Evolutionary conservation across 1,284 basidiomycete genomes (phyloP).

Genomic region (Cryptococcus neoformans): DNA sequence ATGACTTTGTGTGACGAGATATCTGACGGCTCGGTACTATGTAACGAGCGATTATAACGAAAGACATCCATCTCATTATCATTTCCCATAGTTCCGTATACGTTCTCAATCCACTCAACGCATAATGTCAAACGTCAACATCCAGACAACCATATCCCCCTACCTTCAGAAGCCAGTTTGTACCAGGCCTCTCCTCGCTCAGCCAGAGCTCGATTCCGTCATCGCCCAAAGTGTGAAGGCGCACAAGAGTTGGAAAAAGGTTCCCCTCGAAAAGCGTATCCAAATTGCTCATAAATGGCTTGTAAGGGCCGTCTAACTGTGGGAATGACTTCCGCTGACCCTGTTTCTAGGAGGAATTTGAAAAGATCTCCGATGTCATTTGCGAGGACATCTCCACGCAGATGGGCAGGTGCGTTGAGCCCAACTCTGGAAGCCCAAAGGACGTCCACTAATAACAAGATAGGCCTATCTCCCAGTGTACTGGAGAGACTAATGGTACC

Average conservation of each 20-base stretch:
- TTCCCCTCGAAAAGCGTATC: slow-evolving; percentile 67
- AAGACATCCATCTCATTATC: too few relatives aligned
- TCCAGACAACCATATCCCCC: slow-evolving; percentile 55
- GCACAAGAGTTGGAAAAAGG: slow-evolving; percentile 69
- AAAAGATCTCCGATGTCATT: slow-evolving; percentile 65
- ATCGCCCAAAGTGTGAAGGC: slow-evolving; percentile 62
- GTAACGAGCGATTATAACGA: too few relatives aligned
- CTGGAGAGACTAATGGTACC: slow-evolving; percentile 77
- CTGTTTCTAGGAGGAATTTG: slow-evolving; percentile 64
- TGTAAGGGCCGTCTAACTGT: slow-evolving; percentile 49
- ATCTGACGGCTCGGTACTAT: too few relatives aligned
- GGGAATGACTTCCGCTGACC: not conserved
- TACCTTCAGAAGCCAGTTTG: slow-evolving; percentile 51
- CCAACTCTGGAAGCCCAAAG: not conserved
- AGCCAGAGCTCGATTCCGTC: slow-evolving; percentile 57
- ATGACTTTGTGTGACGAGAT: too few relatives aligned
- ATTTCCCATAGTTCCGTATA: too few relatives aligned
- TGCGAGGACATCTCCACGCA: slow-evolving; percentile 69
- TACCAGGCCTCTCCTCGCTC: slow-evolving; percentile 47
- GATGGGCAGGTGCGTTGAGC: slow-evolving; percentile 65
- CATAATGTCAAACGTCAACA: slow-evolving; percentile 32
- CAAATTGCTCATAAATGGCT: slow-evolving; percentile 72
- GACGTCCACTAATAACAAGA: slow-evolving; percentile 1
- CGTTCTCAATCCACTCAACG: too few relatives aligned
- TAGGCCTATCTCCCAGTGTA: slow-evolving; percentile 71